Evolutionary conservation across 1,139 yeast genomes (phyloP).

Genomic region (Yamadazyma siamensis): DNA sequence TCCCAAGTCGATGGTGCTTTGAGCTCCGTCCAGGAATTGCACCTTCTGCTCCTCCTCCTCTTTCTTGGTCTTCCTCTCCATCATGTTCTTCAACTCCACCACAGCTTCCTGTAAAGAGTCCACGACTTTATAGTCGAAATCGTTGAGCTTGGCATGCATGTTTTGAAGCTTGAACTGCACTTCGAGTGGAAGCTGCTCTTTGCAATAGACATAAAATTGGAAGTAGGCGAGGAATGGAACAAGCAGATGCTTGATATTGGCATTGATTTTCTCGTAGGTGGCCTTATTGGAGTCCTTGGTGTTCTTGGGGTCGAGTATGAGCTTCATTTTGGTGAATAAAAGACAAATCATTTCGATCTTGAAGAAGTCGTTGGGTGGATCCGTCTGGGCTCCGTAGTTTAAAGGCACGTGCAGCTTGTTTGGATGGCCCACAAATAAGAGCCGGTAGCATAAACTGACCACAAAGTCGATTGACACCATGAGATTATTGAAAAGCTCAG

Average conservation of each 20-base stretch:
- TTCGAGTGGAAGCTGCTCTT: conserved; percentile 68
- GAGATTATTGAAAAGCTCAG: conserved; percentile 51
- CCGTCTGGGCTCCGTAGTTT: conserved; percentile 39
- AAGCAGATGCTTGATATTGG: conserved; percentile 22
- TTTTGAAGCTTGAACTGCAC: conserved; percentile 14
- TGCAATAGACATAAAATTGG: conserved; percentile 72
- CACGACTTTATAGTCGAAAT: conserved; percentile 22
- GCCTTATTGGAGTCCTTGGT: conserved; percentile 3
- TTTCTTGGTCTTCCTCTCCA: conserved; percentile 15
- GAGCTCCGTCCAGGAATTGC: too few relatives aligned
- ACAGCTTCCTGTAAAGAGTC: conserved; percentile 40
- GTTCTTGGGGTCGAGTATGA: background rate
- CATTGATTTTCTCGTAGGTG: conserved; percentile 8
- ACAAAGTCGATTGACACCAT: conserved; percentile 49
- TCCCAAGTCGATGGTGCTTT: conserved; percentile 14
- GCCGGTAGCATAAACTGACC: conserved; percentile 53
- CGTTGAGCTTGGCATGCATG: conserved; percentile 19
- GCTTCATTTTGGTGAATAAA: conserved; percentile 16
- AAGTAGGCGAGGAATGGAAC: conserved; percentile 56
- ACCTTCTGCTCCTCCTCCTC: conserved; percentile 15
- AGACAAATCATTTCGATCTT: conserved; percentile 55
- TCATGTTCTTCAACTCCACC: conserved; percentile 28
- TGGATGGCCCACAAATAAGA: conserved; percentile 67
- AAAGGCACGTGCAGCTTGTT: conserved; percentile 57
- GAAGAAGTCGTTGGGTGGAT: conserved; percentile 68